Base-by-base conservation (phyloP, 805 yeast species). In the Komagataella phaffii region DNA sequence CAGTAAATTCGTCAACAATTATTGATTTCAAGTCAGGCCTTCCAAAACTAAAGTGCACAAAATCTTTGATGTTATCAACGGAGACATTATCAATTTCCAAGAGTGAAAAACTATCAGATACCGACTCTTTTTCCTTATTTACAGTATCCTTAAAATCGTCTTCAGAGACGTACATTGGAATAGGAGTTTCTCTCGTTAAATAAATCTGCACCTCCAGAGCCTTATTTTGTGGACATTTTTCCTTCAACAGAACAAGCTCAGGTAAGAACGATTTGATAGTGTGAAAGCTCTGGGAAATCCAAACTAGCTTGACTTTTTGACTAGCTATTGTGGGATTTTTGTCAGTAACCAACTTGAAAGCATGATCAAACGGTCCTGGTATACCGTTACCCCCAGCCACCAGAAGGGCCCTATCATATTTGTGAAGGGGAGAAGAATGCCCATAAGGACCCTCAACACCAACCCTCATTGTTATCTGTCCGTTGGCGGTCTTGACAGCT, bases 331-430 rank as follows among this genome's bases (percentile, higher is more conserved):
- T 45, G 21, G 5, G 21, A 19, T 54, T 56, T 17, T 60, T 51
- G 44, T 57, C 58, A 17, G 58, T 56, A 6, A 69, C 74, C n/a
- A 59, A 51, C 3, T 51, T 47, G 1, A 47, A 10, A 1, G 71
- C 72, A 56, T 73, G 74, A 17, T 72, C 69, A 48, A 66, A 64
- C 21, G 73, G 65, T 19, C 81, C 86, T 0, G 91, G 81, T 50
- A 85, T 70, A 51, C 93, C 93, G 51, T 80, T 80, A 30, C 93
- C 91, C 49, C 88, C 90, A 6, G 90, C 84, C 21, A 85, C 55
- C 47, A 82, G 72, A 6, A 83, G 70, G 5, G 81, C 75, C 52
- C 76, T 73, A 49, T 79, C 75, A 57, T 74, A 83, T 47, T 69
- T 65, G 23, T 68, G 65, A 14, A 79, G 65, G 2, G 81, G 76